Conservation (phyloP, 1,284 basidiomycete species). For the Blastosporella zonata region DNA sequence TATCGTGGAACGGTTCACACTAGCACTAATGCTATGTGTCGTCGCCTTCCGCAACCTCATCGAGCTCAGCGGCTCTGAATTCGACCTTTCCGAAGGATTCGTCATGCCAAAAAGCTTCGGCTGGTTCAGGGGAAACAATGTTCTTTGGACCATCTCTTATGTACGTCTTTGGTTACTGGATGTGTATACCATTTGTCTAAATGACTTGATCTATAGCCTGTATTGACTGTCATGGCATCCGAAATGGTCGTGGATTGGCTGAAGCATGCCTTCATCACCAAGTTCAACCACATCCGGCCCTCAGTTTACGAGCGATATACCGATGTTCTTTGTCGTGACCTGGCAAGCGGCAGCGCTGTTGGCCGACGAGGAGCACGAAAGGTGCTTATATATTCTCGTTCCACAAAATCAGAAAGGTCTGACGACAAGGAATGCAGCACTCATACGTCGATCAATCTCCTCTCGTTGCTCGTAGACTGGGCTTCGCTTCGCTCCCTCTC, state of each 20-base stretch:
- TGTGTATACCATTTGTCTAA: slow-evolving; percentile 1
- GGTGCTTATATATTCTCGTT: slow-evolving; percentile 34
- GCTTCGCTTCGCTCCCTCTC: slow-evolving; percentile 91
- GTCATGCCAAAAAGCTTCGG: slow-evolving; percentile 84
- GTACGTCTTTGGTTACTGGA: slow-evolving; percentile 43
- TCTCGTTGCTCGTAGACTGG: slow-evolving; percentile 88
- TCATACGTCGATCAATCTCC: slow-evolving; percentile 96
- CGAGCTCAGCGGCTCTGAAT: slow-evolving; percentile 88
- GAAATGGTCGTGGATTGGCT: slow-evolving; percentile 98
- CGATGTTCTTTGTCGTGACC: slow-evolving; percentile 93
- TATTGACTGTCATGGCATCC: slow-evolving; percentile 85
- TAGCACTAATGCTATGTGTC: slow-evolving; percentile 87
- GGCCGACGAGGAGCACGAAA: slow-evolving; percentile 67
- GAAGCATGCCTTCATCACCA: slow-evolving; percentile 99
- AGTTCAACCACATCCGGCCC: slow-evolving; percentile 95
- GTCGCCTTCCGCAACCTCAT: slow-evolving; percentile 96
- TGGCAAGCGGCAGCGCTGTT: slow-evolving; percentile 78
- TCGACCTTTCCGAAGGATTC: slow-evolving; percentile 69
- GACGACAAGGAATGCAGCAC: slow-evolving; percentile 45
- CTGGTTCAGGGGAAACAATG: slow-evolving; percentile 74
- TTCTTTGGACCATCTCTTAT: slow-evolving; percentile 89
- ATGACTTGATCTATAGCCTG: slow-evolving; percentile 56
- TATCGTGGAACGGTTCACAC: slow-evolving; percentile 96
- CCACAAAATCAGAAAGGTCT: not conserved
- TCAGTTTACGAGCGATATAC: slow-evolving; percentile 95